A percentile compares a stretch with the other conserved stretches of the same genome.
Conservation (phyloP, 2,329 filamentous ascomycete genomes). For the Onygenales sp. region DNA sequence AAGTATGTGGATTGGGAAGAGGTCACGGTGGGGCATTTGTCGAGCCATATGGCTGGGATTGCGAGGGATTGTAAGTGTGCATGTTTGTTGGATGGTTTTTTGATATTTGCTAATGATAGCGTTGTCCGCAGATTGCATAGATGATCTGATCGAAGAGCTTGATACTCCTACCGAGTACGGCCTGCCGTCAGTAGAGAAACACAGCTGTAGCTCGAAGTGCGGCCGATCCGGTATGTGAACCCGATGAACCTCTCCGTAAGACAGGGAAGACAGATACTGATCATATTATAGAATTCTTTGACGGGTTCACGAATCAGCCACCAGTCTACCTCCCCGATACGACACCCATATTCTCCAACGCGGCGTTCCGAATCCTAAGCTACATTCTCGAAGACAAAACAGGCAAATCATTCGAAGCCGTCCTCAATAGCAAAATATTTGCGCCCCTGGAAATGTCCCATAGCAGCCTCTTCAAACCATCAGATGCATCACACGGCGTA, state of each 20-base stretch:
- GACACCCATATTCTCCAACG: slow-evolving; percentile 32
- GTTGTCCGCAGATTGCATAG: too few relatives aligned
- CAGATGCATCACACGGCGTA: slow-evolving; percentile 20
- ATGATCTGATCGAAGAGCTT: too few relatives aligned
- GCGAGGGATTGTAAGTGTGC: slow-evolving; percentile 25
- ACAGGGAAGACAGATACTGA: too few relatives aligned
- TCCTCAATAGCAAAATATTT: slow-evolving; percentile 24
- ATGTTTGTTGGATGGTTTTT: too few relatives aligned
- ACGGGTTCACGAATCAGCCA: slow-evolving; percentile 18
- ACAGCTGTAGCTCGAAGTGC: too few relatives aligned
- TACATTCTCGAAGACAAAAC: slow-evolving; percentile 28
- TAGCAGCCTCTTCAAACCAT: slow-evolving; percentile 24
- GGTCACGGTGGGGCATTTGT: slow-evolving; percentile 38
- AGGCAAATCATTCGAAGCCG: slow-evolving; percentile 21
- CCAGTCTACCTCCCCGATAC: slow-evolving; percentile 23
- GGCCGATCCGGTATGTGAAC: too few relatives aligned
- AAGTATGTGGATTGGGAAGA: slow-evolving; percentile 32
- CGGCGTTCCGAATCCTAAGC: slow-evolving; percentile 28
- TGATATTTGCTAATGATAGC: too few relatives aligned
- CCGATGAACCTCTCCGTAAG: too few relatives aligned
- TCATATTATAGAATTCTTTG: slow-evolving; percentile 19
- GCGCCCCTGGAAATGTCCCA: slow-evolving; percentile 21
- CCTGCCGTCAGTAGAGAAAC: too few relatives aligned
- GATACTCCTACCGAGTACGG: too few relatives aligned
- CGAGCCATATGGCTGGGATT: slow-evolving; percentile 39